Base-by-base conservation (phyloP, 768 basidiomycete species). In the Naganishia vishniacii region DNA sequence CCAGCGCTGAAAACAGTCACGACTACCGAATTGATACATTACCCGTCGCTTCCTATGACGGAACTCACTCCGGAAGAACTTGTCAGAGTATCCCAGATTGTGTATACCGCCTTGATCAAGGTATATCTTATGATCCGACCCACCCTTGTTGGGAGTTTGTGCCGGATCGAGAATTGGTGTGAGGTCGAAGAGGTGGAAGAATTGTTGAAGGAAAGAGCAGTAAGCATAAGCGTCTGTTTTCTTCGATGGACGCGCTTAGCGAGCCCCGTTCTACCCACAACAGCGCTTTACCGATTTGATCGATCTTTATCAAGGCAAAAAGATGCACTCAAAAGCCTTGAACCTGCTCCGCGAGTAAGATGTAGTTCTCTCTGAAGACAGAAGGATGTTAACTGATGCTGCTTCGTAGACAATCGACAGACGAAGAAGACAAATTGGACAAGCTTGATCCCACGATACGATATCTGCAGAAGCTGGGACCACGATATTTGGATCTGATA, bases 101-200 rank as follows among this genome's bases (percentile, higher is more conserved):
- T 97, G 26, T 91, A 98, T 71, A 97, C 95, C 0, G 93, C 89
- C 9, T 79, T 98, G 68, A 92, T 98, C 78, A 94, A 95, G 78
- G 86, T 88, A 2, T 95, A 94, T 75, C 79, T 98, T 23, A 81
- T 89, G 23, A 86, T 87, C 44, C 81, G 87, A 46, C 91, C 94
- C 0, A 83, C 72, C n/a, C 79, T 99, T 62, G 79, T 98, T 11
- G 91, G 89, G 0, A 85, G 89, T 31, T 77, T 97, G 53, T 98
- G 94, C 77, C 83, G 94, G 45, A 80, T 94, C 26, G 84, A 89
- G 2, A 98, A 95, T 76, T 99, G 92, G 91, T 98, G 94, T 76
- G 95, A 97, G 72, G 92, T 98, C 0, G 85, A 85, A 4, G 89
- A 93, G 71, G 89, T 93, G 0, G 92, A 99, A 74, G 91, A 88